These are phyloP conservation scores for Penicillium mononematosum DNA, from an alignment of 495 filamentous ascomycete genomes.

Conservation along the genomic window DNA sequence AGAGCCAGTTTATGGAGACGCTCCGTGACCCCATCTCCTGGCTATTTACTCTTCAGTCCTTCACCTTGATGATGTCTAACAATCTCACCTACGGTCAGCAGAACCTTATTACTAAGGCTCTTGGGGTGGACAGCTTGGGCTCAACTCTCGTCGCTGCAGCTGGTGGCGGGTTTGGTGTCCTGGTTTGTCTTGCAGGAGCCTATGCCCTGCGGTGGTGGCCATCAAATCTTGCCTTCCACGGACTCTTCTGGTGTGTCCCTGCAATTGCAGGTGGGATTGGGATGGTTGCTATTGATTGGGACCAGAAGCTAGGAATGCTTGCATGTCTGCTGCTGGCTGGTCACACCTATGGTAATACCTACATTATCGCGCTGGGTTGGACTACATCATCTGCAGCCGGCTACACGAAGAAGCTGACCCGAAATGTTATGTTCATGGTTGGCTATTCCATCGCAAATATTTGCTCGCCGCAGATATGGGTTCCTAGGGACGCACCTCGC, in stretches of 20 bases:
- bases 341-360: constrained; percentile 25
- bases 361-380: constrained; percentile 29
- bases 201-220: not conserved
- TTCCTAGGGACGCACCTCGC: constrained; percentile 15
- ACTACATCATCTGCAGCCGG: constrained; percentile 22
- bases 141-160: constrained; percentile 24
- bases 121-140: constrained; percentile 22
- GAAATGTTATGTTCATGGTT: constrained; percentile 26
- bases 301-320: constrained; percentile 19
- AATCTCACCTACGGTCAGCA: constrained; percentile 30
- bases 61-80: constrained; percentile 27
- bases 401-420: constrained; percentile 26
- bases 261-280: constrained; percentile 28
- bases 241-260: constrained; percentile 29
- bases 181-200: constrained; percentile 6
- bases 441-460: constrained; percentile 25
- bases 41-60: constrained; percentile 25
- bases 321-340: constrained; percentile 26
- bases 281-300: constrained; percentile 32
- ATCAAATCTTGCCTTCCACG: not conserved
- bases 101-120: constrained; percentile 17
- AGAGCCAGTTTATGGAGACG: constrained; percentile 20
- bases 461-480: constrained; percentile 29
- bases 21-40: constrained; percentile 25
- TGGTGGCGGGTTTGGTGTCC: constrained; percentile 16